Conservation (phyloP, 331 rosid species). For the Rhamnella rubrinervis region DNA sequence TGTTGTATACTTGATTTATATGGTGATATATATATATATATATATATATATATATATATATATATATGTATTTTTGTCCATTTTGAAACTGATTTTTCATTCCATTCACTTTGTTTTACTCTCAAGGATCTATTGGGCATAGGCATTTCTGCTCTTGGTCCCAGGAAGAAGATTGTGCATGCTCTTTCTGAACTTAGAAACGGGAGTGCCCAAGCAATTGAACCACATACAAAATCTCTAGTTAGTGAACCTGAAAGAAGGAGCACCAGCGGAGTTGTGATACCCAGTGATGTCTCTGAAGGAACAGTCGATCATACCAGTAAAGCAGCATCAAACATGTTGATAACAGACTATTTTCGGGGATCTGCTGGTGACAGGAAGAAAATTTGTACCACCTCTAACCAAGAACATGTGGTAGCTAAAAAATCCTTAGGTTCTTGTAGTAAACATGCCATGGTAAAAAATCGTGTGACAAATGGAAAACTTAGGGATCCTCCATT, state of each 20-base stretch:
- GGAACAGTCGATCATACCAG: conserved; percentile 33
- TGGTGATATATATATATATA: too few species aligned
- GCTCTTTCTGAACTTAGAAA: conserved; percentile 68
- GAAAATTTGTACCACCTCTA: conserved; percentile 37
- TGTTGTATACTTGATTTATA: conserved; percentile 4
- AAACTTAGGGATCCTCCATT: conserved; percentile 65
- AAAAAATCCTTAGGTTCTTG: conserved; percentile 36
- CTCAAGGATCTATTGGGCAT: conserved; percentile 71
- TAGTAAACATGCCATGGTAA: conserved; percentile 34
- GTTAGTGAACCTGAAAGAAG: conserved; percentile 36
- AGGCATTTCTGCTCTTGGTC: conserved; percentile 85
- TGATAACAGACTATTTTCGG: conserved; percentile 79
- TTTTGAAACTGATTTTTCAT: background rate
- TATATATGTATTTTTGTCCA: background rate
- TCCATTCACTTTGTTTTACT: conserved; percentile 1
- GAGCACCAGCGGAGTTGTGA: conserved; percentile 39
- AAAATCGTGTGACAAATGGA: conserved; percentile 37
- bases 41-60: too few species aligned
- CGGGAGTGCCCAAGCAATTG: conserved; percentile 31
- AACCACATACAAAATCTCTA: conserved; percentile 25
- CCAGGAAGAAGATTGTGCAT: conserved; percentile 79
- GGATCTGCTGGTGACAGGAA: conserved; percentile 57
- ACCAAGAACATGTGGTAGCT: conserved; percentile 31
- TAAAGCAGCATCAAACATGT: conserved; percentile 60
- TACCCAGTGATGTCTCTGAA: conserved; percentile 39